Percentiles rank a stretch among this genome's conserved stretches.
Conservation (phyloP, 352 stramenopile species). For the Globisporangium solare region DNA sequence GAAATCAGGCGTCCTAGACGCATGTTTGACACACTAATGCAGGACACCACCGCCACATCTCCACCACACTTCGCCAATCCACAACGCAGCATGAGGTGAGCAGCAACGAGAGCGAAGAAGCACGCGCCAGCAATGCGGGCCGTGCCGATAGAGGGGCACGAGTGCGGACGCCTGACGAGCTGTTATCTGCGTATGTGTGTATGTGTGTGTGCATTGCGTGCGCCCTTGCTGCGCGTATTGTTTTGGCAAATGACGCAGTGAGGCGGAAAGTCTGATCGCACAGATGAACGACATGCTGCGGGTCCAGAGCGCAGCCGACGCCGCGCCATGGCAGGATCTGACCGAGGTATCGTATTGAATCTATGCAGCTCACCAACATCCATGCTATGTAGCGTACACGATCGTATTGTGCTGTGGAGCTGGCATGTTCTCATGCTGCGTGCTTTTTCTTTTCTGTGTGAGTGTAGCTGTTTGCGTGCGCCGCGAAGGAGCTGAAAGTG, state of each 20-base stretch:
- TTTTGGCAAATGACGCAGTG: constrained; percentile 1
- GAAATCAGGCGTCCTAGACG: not conserved
- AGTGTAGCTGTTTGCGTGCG: constrained; percentile 14
- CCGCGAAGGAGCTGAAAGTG: constrained; percentile 76
- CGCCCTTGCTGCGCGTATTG: constrained; percentile 4
- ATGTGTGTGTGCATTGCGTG: not conserved
- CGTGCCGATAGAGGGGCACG: not conserved
- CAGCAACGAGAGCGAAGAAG: not conserved
- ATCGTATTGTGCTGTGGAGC: too few relatives aligned
- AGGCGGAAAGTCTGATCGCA: constrained; percentile 1
- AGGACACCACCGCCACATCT: not conserved
- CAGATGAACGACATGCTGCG: constrained; percentile 7
- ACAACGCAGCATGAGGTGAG: constrained; percentile 13
- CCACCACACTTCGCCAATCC: constrained; percentile 5
- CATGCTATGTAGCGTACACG: too few relatives aligned
- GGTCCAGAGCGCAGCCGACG: constrained; percentile 26
- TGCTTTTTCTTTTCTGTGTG: too few relatives aligned
- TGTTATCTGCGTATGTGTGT: not conserved
- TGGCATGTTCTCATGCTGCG: too few relatives aligned
- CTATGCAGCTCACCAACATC: too few relatives aligned
- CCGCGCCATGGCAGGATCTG: constrained; percentile 37
- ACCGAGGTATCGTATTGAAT: constrained; percentile 28
- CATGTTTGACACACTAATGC: constrained; percentile 2
- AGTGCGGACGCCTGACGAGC: not conserved
- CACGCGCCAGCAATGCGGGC: not conserved